Evolutionary conservation across 1,284 basidiomycete genomes (phyloP), one percentile per base, ranked within the genome.

Genomic region (Cryptococcus wingfieldii): DNA sequence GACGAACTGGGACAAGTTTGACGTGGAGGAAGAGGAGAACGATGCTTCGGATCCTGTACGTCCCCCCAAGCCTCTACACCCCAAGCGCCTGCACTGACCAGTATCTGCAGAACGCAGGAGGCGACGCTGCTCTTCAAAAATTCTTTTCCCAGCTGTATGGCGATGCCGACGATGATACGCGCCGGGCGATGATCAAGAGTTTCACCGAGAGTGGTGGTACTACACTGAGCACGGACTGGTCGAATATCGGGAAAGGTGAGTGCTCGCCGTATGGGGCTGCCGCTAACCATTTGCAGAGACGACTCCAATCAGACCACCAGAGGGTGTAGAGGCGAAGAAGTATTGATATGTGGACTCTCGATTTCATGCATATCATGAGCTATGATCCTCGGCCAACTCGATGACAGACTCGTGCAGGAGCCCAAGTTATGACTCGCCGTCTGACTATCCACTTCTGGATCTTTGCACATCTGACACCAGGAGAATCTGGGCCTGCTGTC

Each of bases 141-240:
- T 70, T 80, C 46, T 80, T 80, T 61, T 69, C 77, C 28, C 67
- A 72, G 78, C 83, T 97, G 57, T 97, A 88, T 68, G 80, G 81
- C 3, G 87, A 88, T 69, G 88, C 90, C 12, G 90, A 95, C 69
- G 88, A 90, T 0, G 89, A 96, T 68, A 90, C 90, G 4, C 84
- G 81, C 67, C 83, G 86, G 41, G 94, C 93, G 0, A 97, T 97
- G 91, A 85, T 96, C 84, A 97, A 97, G 82, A 92, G 89, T 71
- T 96, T 89, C 72, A 82, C 83, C 56, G 91, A 95, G 79, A 90
- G 88, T 63, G 90, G 90, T 7, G 91, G 93, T 3, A 97, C 93
- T 8, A 86, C 90, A 0, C 80, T 97, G 45, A 92, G 89, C 77
- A 97, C 93, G 0, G 91, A 96, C 75, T 97, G 93, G 93, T 83